Base-by-base conservation (phyloP, 2,329 filamentous ascomycete genomes). In the Phoma sp. region DNA sequence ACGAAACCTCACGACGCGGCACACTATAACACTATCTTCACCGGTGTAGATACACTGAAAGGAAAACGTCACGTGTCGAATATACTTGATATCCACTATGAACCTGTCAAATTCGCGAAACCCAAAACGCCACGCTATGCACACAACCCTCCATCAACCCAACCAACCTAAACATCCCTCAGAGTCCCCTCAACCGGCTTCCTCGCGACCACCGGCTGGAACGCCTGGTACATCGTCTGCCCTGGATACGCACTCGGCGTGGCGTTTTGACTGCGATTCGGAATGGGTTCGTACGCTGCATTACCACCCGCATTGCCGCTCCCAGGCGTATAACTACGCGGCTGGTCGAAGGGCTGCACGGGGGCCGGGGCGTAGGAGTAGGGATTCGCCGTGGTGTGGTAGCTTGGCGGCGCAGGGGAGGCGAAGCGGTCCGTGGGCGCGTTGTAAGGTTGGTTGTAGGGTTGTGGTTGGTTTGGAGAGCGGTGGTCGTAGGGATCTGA, bases 121-220 rank as follows among this genome's bases (percentile, higher is more conserved):
- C 4, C 37, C 29, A n/a, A 49, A 49, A 49, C 46, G n/a, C 46
- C 46, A 35, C 48, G 40, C 48, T 40, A 39, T 45, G 40, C 27
- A 51, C 6, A 6, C 22, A 24, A 6, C 22, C 1, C 17, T 17
- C 17, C 17, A 17, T 17, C 17, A 24, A 6, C 27, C 22, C 12
- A 37, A 15, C 21, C 17, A 4, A n/a, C 4, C 58, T 55, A 66
- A n/a, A 66, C 55, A 17, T 68, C 62, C 36, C 57, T 60, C 48
- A 60, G 55, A 6, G 55, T 58, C n/a, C 63, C 61, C 29, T 64
- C 60, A 22, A 64, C 53, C 1, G 61, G 58, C 44, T 60, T 63
- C 29, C 63, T 52, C 25, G 36, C 12, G 1, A 63, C 44, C n/a
- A 58, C 57, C 19, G 60, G 61, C 19, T 52, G 36, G 35, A 62